These are phyloP conservation scores for Paspalum vaginatum DNA, from an alignment of 176 grass and related monocot genomes.

Conservation along the genomic window DNA sequence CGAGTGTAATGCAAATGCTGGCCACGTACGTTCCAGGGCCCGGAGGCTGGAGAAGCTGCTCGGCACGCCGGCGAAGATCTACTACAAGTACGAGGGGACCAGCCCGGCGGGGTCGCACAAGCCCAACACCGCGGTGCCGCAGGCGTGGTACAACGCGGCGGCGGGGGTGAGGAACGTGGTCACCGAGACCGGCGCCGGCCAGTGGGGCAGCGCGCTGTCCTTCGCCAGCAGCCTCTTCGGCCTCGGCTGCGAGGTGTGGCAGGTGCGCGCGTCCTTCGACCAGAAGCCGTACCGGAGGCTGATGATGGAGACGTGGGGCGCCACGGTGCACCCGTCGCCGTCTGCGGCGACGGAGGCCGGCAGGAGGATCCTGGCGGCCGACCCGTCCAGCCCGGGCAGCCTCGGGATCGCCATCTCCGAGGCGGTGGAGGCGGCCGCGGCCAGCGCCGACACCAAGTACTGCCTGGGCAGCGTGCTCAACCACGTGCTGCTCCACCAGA, in stretches of 20 bases:
- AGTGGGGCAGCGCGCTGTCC: slow-evolving; percentile 95
- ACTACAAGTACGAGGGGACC: slow-evolving; percentile 99
- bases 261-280: slow-evolving; percentile 91
- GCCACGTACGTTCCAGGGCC: slow-evolving; percentile 47
- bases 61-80: slow-evolving; percentile 84
- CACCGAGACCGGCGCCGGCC: slow-evolving; percentile 90
- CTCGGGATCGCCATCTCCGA: slow-evolving; percentile 96
- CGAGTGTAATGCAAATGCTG: too few species aligned
- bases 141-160: slow-evolving; percentile 85
- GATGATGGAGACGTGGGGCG: slow-evolving; percentile 99
- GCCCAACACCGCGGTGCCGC: slow-evolving; percentile 92
- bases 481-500: slow-evolving; percentile 94
- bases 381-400: slow-evolving; percentile 81
- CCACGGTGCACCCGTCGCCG: slow-evolving; percentile 84
- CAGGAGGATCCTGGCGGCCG: slow-evolving; percentile 51
- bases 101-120: slow-evolving; percentile 96
- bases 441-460: slow-evolving; percentile 77
- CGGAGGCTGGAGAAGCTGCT: slow-evolving; percentile 87
- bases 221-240: slow-evolving; percentile 91
- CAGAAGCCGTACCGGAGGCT: slow-evolving; percentile 92
- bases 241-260: slow-evolving; percentile 95
- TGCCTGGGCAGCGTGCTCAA: slow-evolving; percentile 95
- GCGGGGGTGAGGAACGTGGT: slow-evolving; percentile 84
- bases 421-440: slow-evolving; percentile 85
- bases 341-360: slow-evolving; percentile 66